Percentiles rank a stretch among this genome's conserved stretches.
phyloP scores from a whole-genome alignment of 768 basidiomycete genomes.

The Tricholoma furcatifolium region DNA sequence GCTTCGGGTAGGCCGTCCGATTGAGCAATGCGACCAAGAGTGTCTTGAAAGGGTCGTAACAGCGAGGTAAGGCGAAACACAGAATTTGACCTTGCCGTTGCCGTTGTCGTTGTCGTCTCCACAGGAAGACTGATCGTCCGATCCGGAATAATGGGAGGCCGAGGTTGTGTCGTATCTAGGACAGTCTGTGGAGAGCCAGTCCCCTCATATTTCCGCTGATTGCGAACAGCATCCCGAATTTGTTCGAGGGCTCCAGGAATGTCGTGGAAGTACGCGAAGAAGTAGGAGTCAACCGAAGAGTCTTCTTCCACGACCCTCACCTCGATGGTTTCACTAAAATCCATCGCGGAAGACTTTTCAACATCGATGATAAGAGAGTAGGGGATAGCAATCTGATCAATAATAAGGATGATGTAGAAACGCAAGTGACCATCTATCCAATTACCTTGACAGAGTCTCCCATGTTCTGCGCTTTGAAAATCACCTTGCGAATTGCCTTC shows the following conservation, averaged over 20 bases:
- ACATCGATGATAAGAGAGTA: constrained; percentile 88
- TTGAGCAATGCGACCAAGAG: constrained; percentile 28
- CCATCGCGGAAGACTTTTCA: constrained; percentile 84
- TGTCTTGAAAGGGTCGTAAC: constrained; percentile 67
- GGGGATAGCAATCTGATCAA: constrained; percentile 81
- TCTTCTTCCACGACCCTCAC: constrained; percentile 83
- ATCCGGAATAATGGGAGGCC: constrained; percentile 34
- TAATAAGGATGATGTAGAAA: not conserved
- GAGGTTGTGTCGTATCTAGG: constrained; percentile 59
- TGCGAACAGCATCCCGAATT: constrained; percentile 75
- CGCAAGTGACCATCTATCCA: not conserved
- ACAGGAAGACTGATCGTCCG: constrained; percentile 39
- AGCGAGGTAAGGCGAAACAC: constrained; percentile 65
- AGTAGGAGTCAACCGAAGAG: constrained; percentile 82
- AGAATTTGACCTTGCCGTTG: constrained; percentile 33
- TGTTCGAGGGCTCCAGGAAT: constrained; percentile 73
- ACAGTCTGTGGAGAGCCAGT: constrained; percentile 33
- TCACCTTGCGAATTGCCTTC: constrained; percentile 89
- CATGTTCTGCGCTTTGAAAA: constrained; percentile 95
- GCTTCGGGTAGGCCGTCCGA: constrained; percentile 33
- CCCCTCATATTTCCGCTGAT: constrained; percentile 42
- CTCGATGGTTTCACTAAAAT: constrained; percentile 96
- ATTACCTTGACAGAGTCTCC: constrained; percentile 91
- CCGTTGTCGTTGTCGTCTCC: constrained; percentile 24
- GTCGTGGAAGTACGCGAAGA: constrained; percentile 93